A percentile compares a stretch with the other conserved stretches of the same genome.
Conservation (phyloP, 805 yeast species). For the Priceomyces haplophilus region DNA sequence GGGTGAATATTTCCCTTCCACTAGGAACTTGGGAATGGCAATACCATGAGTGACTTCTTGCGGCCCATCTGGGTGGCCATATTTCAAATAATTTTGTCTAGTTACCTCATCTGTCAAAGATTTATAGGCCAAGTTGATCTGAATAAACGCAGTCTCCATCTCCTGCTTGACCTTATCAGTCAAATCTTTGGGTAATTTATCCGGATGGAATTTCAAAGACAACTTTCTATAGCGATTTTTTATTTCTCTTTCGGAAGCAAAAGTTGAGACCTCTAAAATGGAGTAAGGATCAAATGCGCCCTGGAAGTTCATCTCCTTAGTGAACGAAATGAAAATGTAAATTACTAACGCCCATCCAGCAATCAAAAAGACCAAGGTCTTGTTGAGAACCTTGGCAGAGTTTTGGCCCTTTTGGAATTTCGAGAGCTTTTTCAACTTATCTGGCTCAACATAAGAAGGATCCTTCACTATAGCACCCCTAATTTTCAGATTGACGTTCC, state of each 20-base stretch:
- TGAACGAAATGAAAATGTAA: constrained; percentile 32
- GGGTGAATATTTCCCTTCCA: constrained; percentile 76
- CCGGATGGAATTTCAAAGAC: constrained; percentile 90
- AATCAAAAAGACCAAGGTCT: constrained; percentile 27
- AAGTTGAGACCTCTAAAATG: constrained; percentile 66
- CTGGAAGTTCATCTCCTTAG: constrained; percentile 44
- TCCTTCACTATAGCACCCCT: constrained; percentile 31
- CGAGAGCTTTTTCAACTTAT: constrained; percentile 20
- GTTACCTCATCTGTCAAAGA: constrained; percentile 88
- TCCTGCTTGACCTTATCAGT: constrained; percentile 52
- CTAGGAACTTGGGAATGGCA: constrained; percentile 88
- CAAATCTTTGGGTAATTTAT: constrained; percentile 69
- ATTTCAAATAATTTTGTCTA: constrained; percentile 75
- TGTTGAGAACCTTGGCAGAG: constrained; percentile 37
- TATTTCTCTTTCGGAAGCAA: constrained; percentile 71
- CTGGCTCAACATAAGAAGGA: constrained; percentile 34
- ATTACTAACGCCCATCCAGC: constrained; percentile 64
- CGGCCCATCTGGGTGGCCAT: constrained; percentile 98
- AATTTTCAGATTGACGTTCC: constrained; percentile 19
- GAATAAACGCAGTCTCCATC: constrained; percentile 74
- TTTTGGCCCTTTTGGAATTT: constrained; percentile 26
- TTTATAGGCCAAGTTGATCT: constrained; percentile 87
- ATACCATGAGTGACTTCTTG: constrained; percentile 88
- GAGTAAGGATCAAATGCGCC: constrained; percentile 87
- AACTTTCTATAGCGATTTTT: constrained; percentile 82